phyloP scores from a whole-genome alignment of 495 filamentous ascomycete species.

The Halenospora varia region DNA sequence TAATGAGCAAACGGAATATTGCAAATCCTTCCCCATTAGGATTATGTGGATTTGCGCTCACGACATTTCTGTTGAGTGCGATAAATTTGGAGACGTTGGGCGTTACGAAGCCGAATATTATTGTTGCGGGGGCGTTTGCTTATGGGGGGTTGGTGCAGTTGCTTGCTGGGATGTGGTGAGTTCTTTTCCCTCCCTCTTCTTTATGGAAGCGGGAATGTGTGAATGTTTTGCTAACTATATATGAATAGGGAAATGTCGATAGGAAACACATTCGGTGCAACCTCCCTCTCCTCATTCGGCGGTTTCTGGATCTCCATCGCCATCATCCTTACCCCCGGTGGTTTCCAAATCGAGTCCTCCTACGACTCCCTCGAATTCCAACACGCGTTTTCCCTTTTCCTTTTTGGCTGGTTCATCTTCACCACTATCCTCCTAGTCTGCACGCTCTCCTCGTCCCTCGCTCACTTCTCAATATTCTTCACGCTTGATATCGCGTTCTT shows the following conservation, averaged over 20 bases:
- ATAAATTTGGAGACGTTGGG: constrained; percentile 71
- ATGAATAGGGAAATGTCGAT: constrained; percentile 88
- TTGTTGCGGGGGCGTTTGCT: constrained; percentile 35
- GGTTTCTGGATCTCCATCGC: constrained; percentile 96
- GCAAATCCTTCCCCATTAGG: constrained; percentile 85
- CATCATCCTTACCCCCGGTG: constrained; percentile 75
- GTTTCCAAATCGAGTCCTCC: not conserved
- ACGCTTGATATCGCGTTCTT: not conserved
- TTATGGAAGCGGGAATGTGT: not conserved
- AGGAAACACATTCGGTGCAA: constrained; percentile 97
- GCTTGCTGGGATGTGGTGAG: constrained; percentile 94
- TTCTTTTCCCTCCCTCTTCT: constrained; percentile 22
- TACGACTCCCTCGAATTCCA: not conserved
- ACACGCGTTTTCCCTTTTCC: not conserved
- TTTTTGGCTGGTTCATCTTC: not conserved
- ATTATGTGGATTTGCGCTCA: constrained; percentile 83
- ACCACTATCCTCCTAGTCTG: not conserved
- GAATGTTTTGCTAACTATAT: not conserved
- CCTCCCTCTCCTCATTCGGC: constrained; percentile 92
- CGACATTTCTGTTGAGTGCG: constrained; percentile 81
- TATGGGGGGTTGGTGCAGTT: constrained; percentile 56
- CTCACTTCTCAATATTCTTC: not conserved
- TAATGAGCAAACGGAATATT: constrained; percentile 48
- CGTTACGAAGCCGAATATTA: constrained; percentile 58
- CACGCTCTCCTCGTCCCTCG: not conserved